Percentiles rank a stretch among this genome's conserved stretches.
Conservation (phyloP, 768 basidiomycete genomes). For the Pleurotus sapidus region DNA sequence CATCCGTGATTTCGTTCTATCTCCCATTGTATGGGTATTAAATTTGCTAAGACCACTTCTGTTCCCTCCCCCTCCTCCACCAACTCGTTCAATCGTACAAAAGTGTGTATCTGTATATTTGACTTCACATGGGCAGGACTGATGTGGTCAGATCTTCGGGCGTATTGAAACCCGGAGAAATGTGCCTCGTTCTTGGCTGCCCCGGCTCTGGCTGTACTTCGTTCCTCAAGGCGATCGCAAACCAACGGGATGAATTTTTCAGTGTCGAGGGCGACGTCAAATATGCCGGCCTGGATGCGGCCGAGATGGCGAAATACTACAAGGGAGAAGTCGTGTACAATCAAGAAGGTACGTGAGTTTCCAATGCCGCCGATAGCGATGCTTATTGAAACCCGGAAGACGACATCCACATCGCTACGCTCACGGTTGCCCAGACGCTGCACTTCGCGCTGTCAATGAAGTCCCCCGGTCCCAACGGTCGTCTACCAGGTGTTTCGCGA, state of each 20-base stretch:
- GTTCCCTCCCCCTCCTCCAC: constrained; percentile 31
- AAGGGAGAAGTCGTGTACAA: constrained; percentile 81
- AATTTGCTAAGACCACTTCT: constrained; percentile 30
- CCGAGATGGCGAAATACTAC: constrained; percentile 74
- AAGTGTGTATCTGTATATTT: constrained; percentile 33
- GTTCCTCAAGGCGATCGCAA: constrained; percentile 82
- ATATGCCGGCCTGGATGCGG: constrained; percentile 76
- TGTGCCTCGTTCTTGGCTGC: constrained; percentile 83
- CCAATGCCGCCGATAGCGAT: neutral
- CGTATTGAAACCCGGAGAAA: constrained; percentile 74
- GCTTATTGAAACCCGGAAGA: constrained; percentile 35
- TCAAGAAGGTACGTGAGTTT: constrained; percentile 51
- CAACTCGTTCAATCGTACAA: constrained; percentile 56
- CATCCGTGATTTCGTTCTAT: constrained; percentile 47
- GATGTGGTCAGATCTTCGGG: constrained; percentile 50
- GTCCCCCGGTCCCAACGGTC: constrained; percentile 71
- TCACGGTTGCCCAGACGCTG: constrained; percentile 81
- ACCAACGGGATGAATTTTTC: constrained; percentile 65
- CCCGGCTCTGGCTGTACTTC: constrained; percentile 86
- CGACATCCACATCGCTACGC: constrained; percentile 78
- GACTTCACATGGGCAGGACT: neutral
- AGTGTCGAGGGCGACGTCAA: constrained; percentile 67
- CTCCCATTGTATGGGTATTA: constrained; percentile 48
- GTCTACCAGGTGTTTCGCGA: constrained; percentile 61
- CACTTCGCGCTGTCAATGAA: constrained; percentile 64